Evolutionary conservation across 2,329 filamentous ascomycete species (phyloP), one percentile per base, ranked within the genome.

Genomic region (Calonectria leucothoes): DNA sequence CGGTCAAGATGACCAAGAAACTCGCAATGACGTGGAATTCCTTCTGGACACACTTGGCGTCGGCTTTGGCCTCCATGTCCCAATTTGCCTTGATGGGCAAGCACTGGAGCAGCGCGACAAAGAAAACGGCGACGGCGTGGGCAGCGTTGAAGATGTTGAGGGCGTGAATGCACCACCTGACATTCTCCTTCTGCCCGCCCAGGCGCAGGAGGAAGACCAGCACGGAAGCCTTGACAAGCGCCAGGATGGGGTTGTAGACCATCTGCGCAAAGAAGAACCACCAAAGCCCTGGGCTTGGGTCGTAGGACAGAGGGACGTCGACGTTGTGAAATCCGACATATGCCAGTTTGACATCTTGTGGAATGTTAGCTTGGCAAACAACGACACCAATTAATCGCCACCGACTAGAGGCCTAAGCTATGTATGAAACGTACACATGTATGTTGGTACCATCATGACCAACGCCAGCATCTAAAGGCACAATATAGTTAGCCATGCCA

Each of bases 191-290:
- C 75, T 84, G 83, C 5, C 83, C 85, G 10, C 84, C 82, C 1
- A 88, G 80, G 3, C 85, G 84, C 33, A 86, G 78, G 27, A 87
- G 82, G 73, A 87, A 87, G 11, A 87, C 70, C 11, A 88, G 80
- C 20, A 87, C 81, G 0, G 86, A 88, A 12, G 83, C 82, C 75
- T 88, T 88, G 71, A 87, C 85, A 15, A 88, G 79, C 27, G 85
- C 84, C 3, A 88, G 77, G 49, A 87, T 84, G 0, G 86, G 86
- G 68, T 86, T 87, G 80, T 88, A 87, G 4, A 85, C 77, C 23
- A 86, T 77, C 64, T 87, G 83, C 57, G 83, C 83, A 23, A 84
- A 74, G 66, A 83, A 87, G 78, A 83, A 83, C 81, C 82, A 85
- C 76, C 72, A 74, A 1, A 74, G 66, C 4, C 59, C 66, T 14